Evolutionary conservation across 345 rosid genomes (phyloP), one percentile per base, ranked within the genome.

Genomic region (Jatropha curcas): DNA sequence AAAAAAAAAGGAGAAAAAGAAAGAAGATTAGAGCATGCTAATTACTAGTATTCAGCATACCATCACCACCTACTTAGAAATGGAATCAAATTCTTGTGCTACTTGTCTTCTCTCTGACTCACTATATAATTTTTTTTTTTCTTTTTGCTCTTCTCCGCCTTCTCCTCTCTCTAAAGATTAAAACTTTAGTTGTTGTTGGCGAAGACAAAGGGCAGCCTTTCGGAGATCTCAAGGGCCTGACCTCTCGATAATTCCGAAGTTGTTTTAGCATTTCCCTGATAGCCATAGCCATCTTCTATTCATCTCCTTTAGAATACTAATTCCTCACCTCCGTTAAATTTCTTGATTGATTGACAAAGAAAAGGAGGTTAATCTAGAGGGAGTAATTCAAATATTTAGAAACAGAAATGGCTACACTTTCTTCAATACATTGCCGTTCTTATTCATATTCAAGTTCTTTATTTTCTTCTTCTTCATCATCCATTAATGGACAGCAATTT

Each of bases 211-310:
- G 46, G 78, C 83, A 84, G 81, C 93, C 93, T 84, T 90, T 90
- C 89, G 90, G 90, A 85, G 92, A 90, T 90, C 87, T 88, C 95
- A 85, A 89, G 80, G 84, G 93, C 56, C 79, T 74, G 24, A 55
- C 62, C 67, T 81, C 80, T 90, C 92, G 98, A 79, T 74, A 84
- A 80, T 77, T 83, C 90, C 96, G 74, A 87, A 79, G 88, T 10
- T 65, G 41, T 65, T 57, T 61, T 37, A 13, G 5, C 22, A 24
- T 13, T 24, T 52, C 52, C 16, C 27, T 10, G 0, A 48, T 5
- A 10, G 4, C 13, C 66, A 8, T 68, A 39, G 20, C 68, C 64
- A 39, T 37, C 13, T 41, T 41, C 45, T 41, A 13, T 9, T 41
- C 45, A 41, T 48, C n/a, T 48, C 51, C 20, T 2, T 14, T 39